Evolutionary conservation across 371 early-diverging fungal genomes (phyloP).

Genomic region (Chytridium lagenaria): DNA sequence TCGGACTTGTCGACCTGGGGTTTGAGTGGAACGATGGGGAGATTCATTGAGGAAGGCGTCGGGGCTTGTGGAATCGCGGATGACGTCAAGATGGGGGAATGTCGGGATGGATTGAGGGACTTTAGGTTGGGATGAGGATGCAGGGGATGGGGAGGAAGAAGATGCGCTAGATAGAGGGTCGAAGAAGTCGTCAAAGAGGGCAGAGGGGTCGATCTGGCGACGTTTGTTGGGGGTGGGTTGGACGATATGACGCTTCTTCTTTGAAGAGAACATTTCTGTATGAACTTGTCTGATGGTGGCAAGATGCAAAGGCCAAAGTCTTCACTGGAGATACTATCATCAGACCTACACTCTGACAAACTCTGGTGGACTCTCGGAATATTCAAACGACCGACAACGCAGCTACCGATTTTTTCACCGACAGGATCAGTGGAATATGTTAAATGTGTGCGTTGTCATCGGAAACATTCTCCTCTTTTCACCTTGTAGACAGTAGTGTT

Average conservation of each 20-base stretch:
- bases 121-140: background rate
- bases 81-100: background rate
- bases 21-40: background rate
- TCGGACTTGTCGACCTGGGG: background rate
- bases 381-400: too few species aligned
- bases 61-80: conserved; percentile 1
- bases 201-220: background rate
- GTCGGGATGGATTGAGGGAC: background rate
- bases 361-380: too few species aligned
- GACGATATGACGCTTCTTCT: conserved; percentile 9
- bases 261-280: background rate
- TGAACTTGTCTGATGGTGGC: background rate
- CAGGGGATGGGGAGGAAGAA: background rate
- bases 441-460: too few species aligned
- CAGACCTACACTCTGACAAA: too few species aligned
- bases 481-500: too few species aligned
- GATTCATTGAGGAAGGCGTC: background rate
- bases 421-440: too few species aligned
- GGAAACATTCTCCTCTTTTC: too few species aligned
- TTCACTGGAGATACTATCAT: too few species aligned
- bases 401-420: too few species aligned
- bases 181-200: background rate
- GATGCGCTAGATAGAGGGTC: conserved; percentile 8
- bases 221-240: too few species aligned
- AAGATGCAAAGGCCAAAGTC: background rate